phyloP scores from a whole-genome alignment of 257 asterid genomes.

The Datura wrightii region DNA sequence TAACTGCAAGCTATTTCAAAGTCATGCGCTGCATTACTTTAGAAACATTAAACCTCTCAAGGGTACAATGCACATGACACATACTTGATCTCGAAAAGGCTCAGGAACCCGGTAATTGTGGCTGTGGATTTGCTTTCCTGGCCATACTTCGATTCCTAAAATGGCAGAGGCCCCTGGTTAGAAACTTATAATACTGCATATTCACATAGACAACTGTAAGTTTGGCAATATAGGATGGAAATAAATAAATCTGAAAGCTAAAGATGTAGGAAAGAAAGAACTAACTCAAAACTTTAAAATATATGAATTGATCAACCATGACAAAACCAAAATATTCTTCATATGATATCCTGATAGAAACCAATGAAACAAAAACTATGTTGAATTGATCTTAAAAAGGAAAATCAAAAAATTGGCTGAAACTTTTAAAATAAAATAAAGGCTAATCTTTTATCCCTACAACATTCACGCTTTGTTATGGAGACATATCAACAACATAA shows the following conservation, averaged over 20 bases:
- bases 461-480: not conserved
- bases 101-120: constrained; percentile 93
- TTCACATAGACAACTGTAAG: constrained; percentile 26
- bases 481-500: not conserved
- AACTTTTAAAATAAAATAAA: not conserved
- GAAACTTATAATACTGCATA: not conserved
- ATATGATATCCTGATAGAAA: not conserved
- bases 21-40: not conserved
- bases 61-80: constrained; percentile 47
- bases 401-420: not conserved
- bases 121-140: constrained; percentile 90
- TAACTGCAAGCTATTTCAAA: not conserved
- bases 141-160: constrained; percentile 85
- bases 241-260: not conserved
- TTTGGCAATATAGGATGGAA: not conserved
- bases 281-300: not conserved
- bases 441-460: not conserved
- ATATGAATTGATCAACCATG: not conserved
- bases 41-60: not conserved
- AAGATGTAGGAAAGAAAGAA: not conserved
- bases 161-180: constrained; percentile 8
- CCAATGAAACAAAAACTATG: not conserved
- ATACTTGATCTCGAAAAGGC: constrained; percentile 75
- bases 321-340: not conserved
- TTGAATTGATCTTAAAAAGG: not conserved